Evolutionary conservation across 1,139 yeast genomes (phyloP).

Genomic region (Dujonia santamariae): DNA sequence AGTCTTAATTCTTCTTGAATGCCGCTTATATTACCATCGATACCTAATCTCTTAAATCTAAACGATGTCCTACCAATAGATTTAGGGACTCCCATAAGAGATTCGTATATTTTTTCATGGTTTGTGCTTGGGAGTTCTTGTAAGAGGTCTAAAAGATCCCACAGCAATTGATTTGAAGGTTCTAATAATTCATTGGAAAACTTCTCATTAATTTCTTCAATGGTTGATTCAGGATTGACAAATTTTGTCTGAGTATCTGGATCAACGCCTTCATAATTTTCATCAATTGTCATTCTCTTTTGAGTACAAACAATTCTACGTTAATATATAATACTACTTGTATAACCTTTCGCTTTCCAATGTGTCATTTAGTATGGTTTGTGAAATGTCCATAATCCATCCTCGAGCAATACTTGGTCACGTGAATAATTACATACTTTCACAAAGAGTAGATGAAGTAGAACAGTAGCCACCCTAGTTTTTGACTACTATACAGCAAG

Average conservation of each 20-base stretch:
- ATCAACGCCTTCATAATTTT: conserved; percentile 8
- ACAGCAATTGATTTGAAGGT: conserved; percentile 51
- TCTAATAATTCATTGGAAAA: conserved; percentile 33
- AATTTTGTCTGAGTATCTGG: conserved; percentile 6
- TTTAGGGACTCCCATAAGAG: conserved; percentile 49
- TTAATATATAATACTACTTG: too few relatives aligned
- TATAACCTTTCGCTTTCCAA: too few relatives aligned
- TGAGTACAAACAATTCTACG: too few relatives aligned
- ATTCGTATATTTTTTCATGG: conserved; percentile 31
- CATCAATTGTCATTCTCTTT: background rate
- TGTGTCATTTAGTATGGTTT: too few relatives aligned
- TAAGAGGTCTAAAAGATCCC: conserved; percentile 59
- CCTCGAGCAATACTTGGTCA: too few relatives aligned
- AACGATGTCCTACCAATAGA: conserved; percentile 54
- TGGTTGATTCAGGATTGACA: conserved; percentile 4
- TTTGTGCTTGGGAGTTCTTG: conserved; percentile 41
- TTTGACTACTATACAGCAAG: too few relatives aligned
- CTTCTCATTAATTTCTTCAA: conserved; percentile 10
- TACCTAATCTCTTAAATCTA: conserved; percentile 68
- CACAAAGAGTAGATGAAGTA: too few relatives aligned
- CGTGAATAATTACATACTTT: too few relatives aligned
- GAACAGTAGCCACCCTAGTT: too few relatives aligned
- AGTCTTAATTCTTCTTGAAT: conserved; percentile 60
- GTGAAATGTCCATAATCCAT: too few relatives aligned
- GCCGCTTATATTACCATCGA: conserved; percentile 63